Conservation (phyloP, 306 rosid genomes). For the Cicer pinnatifidum region DNA sequence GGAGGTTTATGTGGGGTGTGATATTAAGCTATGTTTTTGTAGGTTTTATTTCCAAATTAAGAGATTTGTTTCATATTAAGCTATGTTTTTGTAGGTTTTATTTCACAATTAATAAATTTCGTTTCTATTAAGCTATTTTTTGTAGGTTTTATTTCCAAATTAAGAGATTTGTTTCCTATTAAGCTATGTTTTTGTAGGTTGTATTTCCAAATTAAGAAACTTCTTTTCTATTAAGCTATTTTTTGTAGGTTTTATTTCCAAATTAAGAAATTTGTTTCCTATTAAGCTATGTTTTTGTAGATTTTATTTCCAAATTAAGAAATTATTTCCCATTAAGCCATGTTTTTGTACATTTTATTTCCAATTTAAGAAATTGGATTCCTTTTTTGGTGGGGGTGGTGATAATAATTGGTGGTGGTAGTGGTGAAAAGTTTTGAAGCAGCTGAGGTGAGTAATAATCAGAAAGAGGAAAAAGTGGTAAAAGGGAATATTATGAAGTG, state of each 20-base stretch:
- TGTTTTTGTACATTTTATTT: neutral
- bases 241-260: neutral
- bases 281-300: no score
- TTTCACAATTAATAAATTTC: neutral
- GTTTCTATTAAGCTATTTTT: neutral
- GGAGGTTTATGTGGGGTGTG: neutral
- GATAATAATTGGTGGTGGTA: constrained; percentile 17
- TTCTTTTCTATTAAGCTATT: neutral
- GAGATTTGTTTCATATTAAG: neutral
- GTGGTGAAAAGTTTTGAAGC: neutral
- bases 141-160: no score
- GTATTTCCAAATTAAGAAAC: constrained; percentile 10
- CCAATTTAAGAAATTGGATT: neutral
- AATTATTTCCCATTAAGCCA: neutral
- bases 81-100: neutral
- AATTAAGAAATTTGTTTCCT: neutral
- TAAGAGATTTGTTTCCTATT: neutral
- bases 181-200: neutral
- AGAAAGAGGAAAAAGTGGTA: neutral
- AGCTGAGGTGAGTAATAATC: neutral
- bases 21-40: neutral
- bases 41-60: neutral
- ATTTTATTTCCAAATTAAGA: no score
- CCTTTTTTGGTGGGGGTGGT: neutral
- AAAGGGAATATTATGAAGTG: neutral